phyloP scores from a whole-genome alignment of 2,329 filamentous ascomycete genomes.

The Fusarium newnesense region DNA sequence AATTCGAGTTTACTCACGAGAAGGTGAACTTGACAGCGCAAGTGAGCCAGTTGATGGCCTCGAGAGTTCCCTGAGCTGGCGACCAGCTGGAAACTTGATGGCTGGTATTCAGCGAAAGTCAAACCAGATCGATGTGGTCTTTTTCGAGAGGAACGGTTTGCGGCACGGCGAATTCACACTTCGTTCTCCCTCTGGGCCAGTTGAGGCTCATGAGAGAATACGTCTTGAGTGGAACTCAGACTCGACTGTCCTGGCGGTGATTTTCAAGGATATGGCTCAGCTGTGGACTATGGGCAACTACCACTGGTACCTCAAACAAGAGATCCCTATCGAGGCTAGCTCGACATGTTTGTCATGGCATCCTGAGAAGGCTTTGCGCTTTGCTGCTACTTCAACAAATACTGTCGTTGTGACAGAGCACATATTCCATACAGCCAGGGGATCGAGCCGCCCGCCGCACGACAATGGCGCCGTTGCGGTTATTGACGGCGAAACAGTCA shows the following conservation, averaged over 20 bases:
- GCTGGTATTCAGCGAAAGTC: conserved; percentile 82
- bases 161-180: conserved; percentile 95
- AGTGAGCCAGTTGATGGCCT: conserved; percentile 94
- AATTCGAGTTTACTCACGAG: conserved; percentile 89
- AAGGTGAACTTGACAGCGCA: conserved; percentile 90
- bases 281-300: conserved; percentile 98
- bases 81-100: conserved; percentile 89
- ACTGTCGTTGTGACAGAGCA: conserved; percentile 71
- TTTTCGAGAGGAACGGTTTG: conserved; percentile 97
- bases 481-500: conserved; percentile 82
- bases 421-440: conserved; percentile 73
- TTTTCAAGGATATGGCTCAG: conserved; percentile 79
- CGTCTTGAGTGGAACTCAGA: conserved; percentile 88
- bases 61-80: conserved; percentile 90
- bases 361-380: conserved; percentile 80
- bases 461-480: conserved; percentile 85
- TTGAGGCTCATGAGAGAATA: conserved; percentile 67
- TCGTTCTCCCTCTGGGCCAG: conserved; percentile 69
- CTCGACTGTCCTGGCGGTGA: conserved; percentile 89
- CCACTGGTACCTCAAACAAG: conserved; percentile 97
- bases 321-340: conserved; percentile 64
- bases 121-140: conserved; percentile 82
- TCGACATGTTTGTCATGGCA: conserved; percentile 74
- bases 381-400: conserved; percentile 65
- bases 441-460: conserved; percentile 74